A percentile compares a stretch with the other conserved stretches of the same genome.
Evolutionary conservation across 2,329 filamentous ascomycete genomes (phyloP).

Genomic region (Aaosphaeria arxii): DNA sequence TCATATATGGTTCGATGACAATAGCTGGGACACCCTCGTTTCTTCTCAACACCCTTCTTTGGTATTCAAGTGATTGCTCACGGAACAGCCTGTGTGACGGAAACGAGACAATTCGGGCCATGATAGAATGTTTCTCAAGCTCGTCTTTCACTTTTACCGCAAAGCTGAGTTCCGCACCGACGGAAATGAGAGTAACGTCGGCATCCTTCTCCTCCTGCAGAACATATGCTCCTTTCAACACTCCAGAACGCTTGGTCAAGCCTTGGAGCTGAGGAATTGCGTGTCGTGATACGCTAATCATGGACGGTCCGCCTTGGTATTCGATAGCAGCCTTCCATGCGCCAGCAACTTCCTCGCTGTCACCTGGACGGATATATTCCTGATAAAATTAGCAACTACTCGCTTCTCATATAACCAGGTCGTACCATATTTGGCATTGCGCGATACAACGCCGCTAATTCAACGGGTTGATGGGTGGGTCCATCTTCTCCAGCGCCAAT

Average conservation of each 20-base stretch:
- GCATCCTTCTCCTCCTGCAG: constrained; percentile 46
- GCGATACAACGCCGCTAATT: constrained; percentile 55
- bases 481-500: constrained; percentile 58
- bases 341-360: constrained; percentile 57
- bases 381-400: not conserved
- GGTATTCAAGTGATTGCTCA: constrained; percentile 6
- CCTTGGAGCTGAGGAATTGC: constrained; percentile 39
- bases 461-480: constrained; percentile 62
- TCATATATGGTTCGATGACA: constrained; percentile 10
- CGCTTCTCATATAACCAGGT: constrained; percentile 43
- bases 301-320: constrained; percentile 40
- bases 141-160: constrained; percentile 43
- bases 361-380: constrained; percentile 57
- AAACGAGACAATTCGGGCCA: constrained; percentile 48
- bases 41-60: constrained; percentile 5
- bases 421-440: constrained; percentile 57
- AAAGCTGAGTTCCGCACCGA: constrained; percentile 49
- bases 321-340: constrained; percentile 52
- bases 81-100: constrained; percentile 18
- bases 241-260: constrained; percentile 40
- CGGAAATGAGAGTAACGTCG: constrained; percentile 49
- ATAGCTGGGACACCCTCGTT: constrained; percentile 8
- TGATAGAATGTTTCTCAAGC: constrained; percentile 38
- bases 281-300: constrained; percentile 53
- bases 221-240: constrained; percentile 47